phyloP scores from a whole-genome alignment of 1,284 basidiomycete species.

The Malassezia nana region DNA sequence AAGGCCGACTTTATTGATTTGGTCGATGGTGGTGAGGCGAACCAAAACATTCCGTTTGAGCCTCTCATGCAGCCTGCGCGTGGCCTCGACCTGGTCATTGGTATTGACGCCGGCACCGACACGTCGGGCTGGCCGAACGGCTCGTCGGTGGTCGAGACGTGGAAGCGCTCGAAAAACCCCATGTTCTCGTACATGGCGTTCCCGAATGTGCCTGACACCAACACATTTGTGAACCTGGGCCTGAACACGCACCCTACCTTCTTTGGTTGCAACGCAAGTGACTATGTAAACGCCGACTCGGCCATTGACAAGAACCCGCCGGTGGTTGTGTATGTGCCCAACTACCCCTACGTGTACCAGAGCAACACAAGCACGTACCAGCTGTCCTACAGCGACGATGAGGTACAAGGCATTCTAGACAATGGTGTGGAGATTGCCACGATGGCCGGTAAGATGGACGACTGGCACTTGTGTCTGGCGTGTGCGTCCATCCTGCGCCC shows the following conservation, averaged over 20 bases:
- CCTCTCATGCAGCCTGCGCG: slow-evolving; percentile 60
- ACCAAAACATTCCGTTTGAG: slow-evolving; percentile 59
- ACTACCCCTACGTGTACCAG: slow-evolving; percentile 50
- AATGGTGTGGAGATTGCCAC: slow-evolving; percentile 39
- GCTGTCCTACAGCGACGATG: slow-evolving; percentile 44
- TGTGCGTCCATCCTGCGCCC: slow-evolving; percentile 38
- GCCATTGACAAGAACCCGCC: slow-evolving; percentile 41
- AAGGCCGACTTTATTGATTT: slow-evolving; percentile 29
- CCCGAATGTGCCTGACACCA: slow-evolving; percentile 50
- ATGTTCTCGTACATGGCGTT: slow-evolving; percentile 43
- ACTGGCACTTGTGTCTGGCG: slow-evolving; percentile 36
- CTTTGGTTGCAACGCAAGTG: slow-evolving; percentile 58
- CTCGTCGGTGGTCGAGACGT: slow-evolving; percentile 49
- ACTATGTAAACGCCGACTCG: slow-evolving; percentile 37
- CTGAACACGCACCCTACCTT: slow-evolving; percentile 63
- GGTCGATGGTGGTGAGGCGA: slow-evolving; percentile 38
- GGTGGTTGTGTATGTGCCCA: slow-evolving; percentile 51
- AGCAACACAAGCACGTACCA: slow-evolving; percentile 40
- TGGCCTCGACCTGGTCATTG: slow-evolving; percentile 61
- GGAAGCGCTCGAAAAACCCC: slow-evolving; percentile 21
- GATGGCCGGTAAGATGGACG: slow-evolving; percentile 25
- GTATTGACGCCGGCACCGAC: slow-evolving; percentile 59
- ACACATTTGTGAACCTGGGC: slow-evolving; percentile 58
- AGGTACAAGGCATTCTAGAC: slow-evolving; percentile 36
- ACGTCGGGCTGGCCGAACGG: slow-evolving; percentile 58